A percentile compares a stretch with the other conserved stretches of the same genome.
Evolutionary conservation across 805 yeast species (phyloP).

Genomic region (Metschnikowia shivogae): DNA sequence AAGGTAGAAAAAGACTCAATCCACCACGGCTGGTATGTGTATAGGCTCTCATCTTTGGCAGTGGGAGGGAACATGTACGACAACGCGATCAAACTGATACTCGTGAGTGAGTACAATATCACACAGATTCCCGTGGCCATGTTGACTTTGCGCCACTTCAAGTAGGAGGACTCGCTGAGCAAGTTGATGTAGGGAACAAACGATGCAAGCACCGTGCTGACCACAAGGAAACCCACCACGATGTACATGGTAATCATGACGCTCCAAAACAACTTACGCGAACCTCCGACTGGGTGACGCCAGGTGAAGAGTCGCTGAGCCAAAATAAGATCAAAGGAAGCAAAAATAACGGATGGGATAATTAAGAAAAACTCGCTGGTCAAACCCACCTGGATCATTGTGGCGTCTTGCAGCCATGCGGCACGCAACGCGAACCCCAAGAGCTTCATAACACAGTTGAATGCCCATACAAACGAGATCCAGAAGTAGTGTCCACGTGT

Average conservation of each 20-base stretch:
- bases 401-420: slow-evolving; percentile 16
- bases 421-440: slow-evolving; percentile 17
- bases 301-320: slow-evolving; percentile 25
- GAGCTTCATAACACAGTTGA: slow-evolving; percentile 14
- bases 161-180: slow-evolving; percentile 14
- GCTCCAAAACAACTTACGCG: slow-evolving; percentile 19
- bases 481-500: slow-evolving; percentile 21
- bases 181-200: slow-evolving; percentile 17
- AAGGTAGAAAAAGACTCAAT: slow-evolving; percentile 56
- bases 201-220: slow-evolving; percentile 16
- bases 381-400: slow-evolving; percentile 15
- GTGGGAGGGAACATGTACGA: slow-evolving; percentile 59
- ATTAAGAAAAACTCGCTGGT: slow-evolving; percentile 17
- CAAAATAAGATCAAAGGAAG: slow-evolving; percentile 19
- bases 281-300: slow-evolving; percentile 26
- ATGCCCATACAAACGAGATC: slow-evolving; percentile 17
- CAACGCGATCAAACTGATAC: slow-evolving; percentile 44
- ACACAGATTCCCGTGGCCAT: slow-evolving; percentile 30
- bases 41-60: slow-evolving; percentile 42
- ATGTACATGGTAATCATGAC: slow-evolving; percentile 18
- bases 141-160: slow-evolving; percentile 24
- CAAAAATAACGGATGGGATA: slow-evolving; percentile 17
- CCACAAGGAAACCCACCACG: slow-evolving; percentile 16
- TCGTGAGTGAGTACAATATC: slow-evolving; percentile 47
- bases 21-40: slow-evolving; percentile 77